phyloP scores from a whole-genome alignment of 2,329 filamentous ascomycete genomes.

The Geosmithia flava region DNA sequence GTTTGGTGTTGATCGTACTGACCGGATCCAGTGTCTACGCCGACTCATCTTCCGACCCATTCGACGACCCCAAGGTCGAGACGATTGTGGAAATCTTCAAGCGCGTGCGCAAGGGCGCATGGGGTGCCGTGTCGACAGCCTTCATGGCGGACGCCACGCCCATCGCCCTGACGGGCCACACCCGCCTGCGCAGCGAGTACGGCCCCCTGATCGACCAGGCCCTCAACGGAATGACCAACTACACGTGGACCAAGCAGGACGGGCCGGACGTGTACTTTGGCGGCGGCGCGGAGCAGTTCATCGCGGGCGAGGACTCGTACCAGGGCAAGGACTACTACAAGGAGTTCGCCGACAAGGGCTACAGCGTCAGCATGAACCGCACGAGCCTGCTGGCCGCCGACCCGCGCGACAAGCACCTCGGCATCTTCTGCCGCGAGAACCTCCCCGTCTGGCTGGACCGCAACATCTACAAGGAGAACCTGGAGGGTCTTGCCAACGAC shows the following conservation, averaged over 20 bases:
- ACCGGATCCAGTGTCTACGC: constrained; percentile 45
- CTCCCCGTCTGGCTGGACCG: constrained; percentile 80
- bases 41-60: constrained; percentile 59
- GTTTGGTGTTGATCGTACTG: background rate
- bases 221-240: constrained; percentile 65
- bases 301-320: constrained; percentile 51
- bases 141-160: constrained; percentile 74
- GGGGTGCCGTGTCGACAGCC: constrained; percentile 66
- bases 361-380: constrained; percentile 62
- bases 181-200: constrained; percentile 55
- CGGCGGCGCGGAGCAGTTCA: constrained; percentile 73
- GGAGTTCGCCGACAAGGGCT: constrained; percentile 59
- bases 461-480: constrained; percentile 64
- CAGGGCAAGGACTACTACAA: constrained; percentile 68
- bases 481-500: constrained; percentile 52
- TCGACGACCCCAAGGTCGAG: constrained; percentile 81
- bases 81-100: constrained; percentile 69
- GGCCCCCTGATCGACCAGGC: constrained; percentile 64
- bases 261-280: constrained; percentile 76
- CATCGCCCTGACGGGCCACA: constrained; percentile 62
- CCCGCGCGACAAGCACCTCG: constrained; percentile 52
- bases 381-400: constrained; percentile 50
- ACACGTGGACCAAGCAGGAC: constrained; percentile 63
- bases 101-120: constrained; percentile 49
- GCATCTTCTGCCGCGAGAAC: constrained; percentile 64